Evolutionary conservation across 176 grass and related monocot genomes (phyloP).

Genomic region (Eremochloa ophiuroides): DNA sequence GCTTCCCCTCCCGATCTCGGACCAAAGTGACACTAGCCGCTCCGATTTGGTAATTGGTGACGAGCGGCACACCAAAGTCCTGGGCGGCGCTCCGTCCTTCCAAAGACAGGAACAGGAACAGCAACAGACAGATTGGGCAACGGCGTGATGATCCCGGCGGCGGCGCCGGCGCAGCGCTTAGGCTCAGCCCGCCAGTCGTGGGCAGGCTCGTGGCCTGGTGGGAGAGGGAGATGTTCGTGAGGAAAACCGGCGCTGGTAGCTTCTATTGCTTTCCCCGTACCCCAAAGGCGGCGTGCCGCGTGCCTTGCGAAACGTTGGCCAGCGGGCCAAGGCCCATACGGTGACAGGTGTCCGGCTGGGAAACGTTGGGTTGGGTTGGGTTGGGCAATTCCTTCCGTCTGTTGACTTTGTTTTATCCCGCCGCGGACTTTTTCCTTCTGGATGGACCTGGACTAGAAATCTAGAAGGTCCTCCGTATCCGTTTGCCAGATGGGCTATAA

Average conservation of each 20-base stretch:
- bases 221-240: too few relatives aligned
- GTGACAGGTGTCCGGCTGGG: not conserved
- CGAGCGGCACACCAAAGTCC: not conserved
- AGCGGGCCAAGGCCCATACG: too few relatives aligned
- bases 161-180: not conserved
- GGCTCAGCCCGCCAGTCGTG: not conserved
- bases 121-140: not conserved
- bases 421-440: not conserved
- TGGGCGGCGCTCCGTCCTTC: not conserved
- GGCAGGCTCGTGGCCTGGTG: not conserved
- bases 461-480: not conserved
- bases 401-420: not conserved
- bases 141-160: not conserved
- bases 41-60: not conserved
- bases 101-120: not conserved
- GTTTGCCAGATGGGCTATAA: not conserved
- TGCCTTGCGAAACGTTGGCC: not conserved
- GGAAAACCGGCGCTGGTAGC: too few relatives aligned
- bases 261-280: too few relatives aligned
- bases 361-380: rapidly evolving
- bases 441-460: too few relatives aligned
- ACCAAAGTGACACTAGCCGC: not conserved
- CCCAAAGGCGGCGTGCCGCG: not conserved
- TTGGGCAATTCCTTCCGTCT: not conserved
- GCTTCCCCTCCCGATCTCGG: not conserved